A percentile compares a stretch with the other conserved stretches of the same genome.
These are phyloP conservation scores for Mortierella sp. DNA, from an alignment of 371 early-diverging fungal species.

Conservation along the genomic window DNA sequence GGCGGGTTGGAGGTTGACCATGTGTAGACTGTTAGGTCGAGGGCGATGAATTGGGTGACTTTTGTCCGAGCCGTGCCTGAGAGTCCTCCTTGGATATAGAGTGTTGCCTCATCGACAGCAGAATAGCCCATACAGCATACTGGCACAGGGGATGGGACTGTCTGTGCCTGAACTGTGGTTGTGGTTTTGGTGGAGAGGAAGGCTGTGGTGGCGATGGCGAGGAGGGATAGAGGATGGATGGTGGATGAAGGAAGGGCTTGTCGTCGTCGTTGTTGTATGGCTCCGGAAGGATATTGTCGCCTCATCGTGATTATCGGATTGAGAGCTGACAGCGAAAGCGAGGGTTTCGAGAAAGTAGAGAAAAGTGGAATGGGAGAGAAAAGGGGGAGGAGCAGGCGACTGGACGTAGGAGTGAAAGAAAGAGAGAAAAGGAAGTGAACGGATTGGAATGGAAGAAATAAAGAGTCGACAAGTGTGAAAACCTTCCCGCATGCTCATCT, in stretches of 20 bases:
- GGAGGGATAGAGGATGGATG: not conserved
- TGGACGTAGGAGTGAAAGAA: too few relatives aligned
- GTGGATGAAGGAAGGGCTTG: not conserved
- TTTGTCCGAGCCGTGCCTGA: not conserved
- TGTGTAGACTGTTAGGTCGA: not conserved
- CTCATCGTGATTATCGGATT: not conserved
- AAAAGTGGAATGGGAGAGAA: not conserved
- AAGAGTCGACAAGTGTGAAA: not conserved
- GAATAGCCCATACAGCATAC: not conserved
- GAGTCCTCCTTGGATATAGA: conserved; percentile 4
- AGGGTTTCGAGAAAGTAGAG: not conserved
- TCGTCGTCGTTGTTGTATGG: not conserved
- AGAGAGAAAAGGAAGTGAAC: not conserved
- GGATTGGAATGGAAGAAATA: not conserved
- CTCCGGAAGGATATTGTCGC: not conserved
- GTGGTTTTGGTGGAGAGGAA: not conserved
- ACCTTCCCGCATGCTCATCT: too few relatives aligned
- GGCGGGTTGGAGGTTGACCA: conserved; percentile 6
- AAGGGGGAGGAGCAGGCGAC: not conserved
- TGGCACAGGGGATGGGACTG: not conserved
- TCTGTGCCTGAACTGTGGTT: not conserved
- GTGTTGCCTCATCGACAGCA: not conserved
- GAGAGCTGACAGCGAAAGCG: not conserved
- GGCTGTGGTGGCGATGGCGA: not conserved
- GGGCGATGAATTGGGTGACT: not conserved